phyloP scores from a whole-genome alignment of 2,329 filamentous ascomycete genomes.

The Epichloe glyceriae region DNA sequence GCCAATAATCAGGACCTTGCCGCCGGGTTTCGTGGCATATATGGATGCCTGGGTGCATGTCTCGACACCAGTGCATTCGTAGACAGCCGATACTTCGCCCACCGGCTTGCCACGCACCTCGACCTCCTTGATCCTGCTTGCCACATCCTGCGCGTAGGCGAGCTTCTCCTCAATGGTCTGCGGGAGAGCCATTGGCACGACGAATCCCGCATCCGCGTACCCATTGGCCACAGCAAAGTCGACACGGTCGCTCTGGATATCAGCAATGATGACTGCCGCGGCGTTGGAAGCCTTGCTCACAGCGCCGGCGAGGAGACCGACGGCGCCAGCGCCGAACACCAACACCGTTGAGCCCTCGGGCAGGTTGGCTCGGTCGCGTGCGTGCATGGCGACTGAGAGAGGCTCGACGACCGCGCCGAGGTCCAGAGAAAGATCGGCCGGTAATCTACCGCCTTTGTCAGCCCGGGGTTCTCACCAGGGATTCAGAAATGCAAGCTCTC shows the following conservation, averaged over 20 bases:
- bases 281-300: conserved; percentile 39
- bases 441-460: conserved; percentile 25
- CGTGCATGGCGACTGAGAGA: conserved; percentile 47
- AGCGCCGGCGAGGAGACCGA: conserved; percentile 45
- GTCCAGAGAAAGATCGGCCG: conserved; percentile 32
- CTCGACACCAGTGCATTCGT: conserved; percentile 70
- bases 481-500: not conserved
- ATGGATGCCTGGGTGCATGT: conserved; percentile 63
- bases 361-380: conserved; percentile 32
- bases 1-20: conserved; percentile 56
- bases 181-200: conserved; percentile 35
- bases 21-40: conserved; percentile 55
- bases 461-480: not conserved
- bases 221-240: conserved; percentile 42
- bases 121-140: conserved; percentile 27
- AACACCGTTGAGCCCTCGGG: conserved; percentile 30
- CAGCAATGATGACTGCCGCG: conserved; percentile 36
- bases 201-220: conserved; percentile 39
- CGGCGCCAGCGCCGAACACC: conserved; percentile 47
- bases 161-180: conserved; percentile 40
- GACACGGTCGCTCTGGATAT: conserved; percentile 43
- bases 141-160: conserved; percentile 35
- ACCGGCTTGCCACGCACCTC: conserved; percentile 32
- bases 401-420: conserved; percentile 47
- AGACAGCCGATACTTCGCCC: conserved; percentile 53